Percentiles rank a stretch among this genome's conserved stretches.
Conservation (phyloP, 2,329 filamentous ascomycete genomes). For the Alternaria burnsii region DNA sequence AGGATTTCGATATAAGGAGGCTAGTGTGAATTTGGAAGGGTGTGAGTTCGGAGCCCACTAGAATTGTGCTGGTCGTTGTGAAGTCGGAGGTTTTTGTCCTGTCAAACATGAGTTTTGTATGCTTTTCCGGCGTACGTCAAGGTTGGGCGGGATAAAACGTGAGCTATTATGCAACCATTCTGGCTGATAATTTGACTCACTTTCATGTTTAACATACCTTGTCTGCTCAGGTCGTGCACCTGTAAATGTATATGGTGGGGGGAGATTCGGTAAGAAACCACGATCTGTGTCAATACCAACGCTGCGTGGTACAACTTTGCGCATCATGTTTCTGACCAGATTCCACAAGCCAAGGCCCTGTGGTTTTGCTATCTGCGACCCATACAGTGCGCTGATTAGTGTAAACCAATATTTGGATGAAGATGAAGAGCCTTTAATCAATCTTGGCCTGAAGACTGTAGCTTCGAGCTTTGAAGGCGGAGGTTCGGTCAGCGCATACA, state of each 20-base stretch:
- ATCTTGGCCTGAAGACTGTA: background rate
- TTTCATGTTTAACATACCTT: slow-evolving; percentile 30
- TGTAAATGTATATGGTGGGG: slow-evolving; percentile 43
- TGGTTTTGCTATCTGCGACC: background rate
- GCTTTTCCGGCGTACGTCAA: background rate
- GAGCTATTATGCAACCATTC: background rate
- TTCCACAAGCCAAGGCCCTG: background rate
- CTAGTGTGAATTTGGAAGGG: slow-evolving; percentile 59
- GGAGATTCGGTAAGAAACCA: slow-evolving; percentile 38
- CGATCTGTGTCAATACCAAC: slow-evolving; percentile 22
- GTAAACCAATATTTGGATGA: background rate
- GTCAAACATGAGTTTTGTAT: slow-evolving; percentile 3
- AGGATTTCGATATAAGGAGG: slow-evolving; percentile 57
- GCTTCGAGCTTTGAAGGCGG: slow-evolving; percentile 13
- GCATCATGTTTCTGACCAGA: slow-evolving; percentile 17
- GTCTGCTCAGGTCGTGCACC: slow-evolving; percentile 26
- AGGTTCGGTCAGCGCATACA: slow-evolving; percentile 22
- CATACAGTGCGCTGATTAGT: background rate
- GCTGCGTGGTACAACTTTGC: slow-evolving; percentile 20
- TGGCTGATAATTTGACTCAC: slow-evolving; percentile 13
- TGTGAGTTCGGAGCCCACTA: slow-evolving; percentile 52
- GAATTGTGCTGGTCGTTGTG: slow-evolving; percentile 47
- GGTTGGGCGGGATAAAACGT: background rate
- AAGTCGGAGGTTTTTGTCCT: slow-evolving; percentile 54
- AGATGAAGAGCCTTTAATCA: background rate